Conservation (phyloP, 2,329 filamentous ascomycete genomes). For the Aureobasidium pullulans region DNA sequence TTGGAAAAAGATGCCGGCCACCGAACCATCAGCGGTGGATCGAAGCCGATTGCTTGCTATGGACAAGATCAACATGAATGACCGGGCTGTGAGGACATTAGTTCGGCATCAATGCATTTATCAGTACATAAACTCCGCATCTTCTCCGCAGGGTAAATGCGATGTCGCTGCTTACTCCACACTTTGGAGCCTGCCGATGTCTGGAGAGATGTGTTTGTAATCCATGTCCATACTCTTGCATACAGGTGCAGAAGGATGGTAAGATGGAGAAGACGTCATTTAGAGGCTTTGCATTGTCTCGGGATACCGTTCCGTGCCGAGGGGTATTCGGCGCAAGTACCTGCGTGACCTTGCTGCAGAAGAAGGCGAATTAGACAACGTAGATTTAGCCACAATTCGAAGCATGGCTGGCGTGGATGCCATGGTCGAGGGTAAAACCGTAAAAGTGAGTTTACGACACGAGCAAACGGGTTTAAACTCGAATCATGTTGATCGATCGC, state of each 20-base stretch:
- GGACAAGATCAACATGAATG: conserved; percentile 6
- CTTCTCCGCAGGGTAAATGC: conserved; percentile 11
- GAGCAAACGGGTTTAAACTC: background rate
- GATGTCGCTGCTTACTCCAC: background rate
- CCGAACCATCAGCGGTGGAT: background rate
- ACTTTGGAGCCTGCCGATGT: background rate
- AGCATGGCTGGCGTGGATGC: conserved; percentile 1
- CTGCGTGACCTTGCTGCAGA: background rate
- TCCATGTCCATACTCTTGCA: background rate
- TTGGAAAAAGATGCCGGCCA: background rate
- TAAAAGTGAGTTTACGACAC: background rate
- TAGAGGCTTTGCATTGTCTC: background rate
- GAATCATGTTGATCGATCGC: conserved; percentile 3
- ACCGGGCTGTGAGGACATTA: background rate
- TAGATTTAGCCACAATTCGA: conserved; percentile 9
- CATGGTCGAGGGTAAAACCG: conserved; percentile 7
- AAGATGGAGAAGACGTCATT: conserved; percentile 4
- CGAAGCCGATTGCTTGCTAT: background rate
- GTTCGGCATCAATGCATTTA: background rate
- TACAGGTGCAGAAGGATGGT: background rate
- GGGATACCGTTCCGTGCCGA: conserved; percentile 3
- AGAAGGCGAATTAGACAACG: background rate
- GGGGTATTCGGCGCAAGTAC: conserved; percentile 1
- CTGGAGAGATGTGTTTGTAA: background rate
- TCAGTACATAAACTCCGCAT: conserved; percentile 6